These are phyloP conservation scores for Tritrichomonas foetus DNA, from an alignment of 208 protist genomes.

Conservation along the genomic window DNA sequence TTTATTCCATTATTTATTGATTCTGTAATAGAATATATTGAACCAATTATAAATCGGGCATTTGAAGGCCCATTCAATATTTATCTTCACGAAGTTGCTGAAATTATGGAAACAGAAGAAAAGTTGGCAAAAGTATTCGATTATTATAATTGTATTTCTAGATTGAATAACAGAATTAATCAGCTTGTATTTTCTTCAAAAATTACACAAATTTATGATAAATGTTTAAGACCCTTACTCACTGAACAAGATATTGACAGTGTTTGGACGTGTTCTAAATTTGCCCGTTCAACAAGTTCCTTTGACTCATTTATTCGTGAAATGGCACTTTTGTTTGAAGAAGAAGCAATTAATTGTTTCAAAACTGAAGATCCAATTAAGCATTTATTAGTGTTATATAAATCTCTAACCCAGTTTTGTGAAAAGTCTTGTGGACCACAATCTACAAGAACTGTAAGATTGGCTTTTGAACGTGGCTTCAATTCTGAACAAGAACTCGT, in stretches of 20 bases:
- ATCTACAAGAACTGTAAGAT: neutral
- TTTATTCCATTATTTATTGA: neutral
- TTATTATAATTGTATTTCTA: neutral
- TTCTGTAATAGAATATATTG: neutral
- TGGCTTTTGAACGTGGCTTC: neutral
- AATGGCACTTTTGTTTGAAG: neutral
- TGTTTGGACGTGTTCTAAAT: neutral
- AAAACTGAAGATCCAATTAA: neutral
- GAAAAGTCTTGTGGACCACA: neutral
- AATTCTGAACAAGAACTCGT: neutral
- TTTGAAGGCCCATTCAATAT: neutral
- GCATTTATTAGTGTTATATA: neutral
- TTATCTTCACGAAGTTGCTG: neutral
- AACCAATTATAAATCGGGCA: neutral
- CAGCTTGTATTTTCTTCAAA: neutral
- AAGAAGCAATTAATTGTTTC: neutral
- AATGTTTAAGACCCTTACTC: neutral
- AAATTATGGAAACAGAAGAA: neutral
- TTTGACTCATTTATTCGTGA: neutral
- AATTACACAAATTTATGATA: neutral
- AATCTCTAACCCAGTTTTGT: neutral
- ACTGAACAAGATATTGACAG: neutral
- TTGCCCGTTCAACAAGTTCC: neutral
- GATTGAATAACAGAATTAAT: neutral
- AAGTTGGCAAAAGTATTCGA: neutral